phyloP scores from a whole-genome alignment of 1,284 basidiomycete species.

The Cutaneotrichosporon sp. region DNA sequence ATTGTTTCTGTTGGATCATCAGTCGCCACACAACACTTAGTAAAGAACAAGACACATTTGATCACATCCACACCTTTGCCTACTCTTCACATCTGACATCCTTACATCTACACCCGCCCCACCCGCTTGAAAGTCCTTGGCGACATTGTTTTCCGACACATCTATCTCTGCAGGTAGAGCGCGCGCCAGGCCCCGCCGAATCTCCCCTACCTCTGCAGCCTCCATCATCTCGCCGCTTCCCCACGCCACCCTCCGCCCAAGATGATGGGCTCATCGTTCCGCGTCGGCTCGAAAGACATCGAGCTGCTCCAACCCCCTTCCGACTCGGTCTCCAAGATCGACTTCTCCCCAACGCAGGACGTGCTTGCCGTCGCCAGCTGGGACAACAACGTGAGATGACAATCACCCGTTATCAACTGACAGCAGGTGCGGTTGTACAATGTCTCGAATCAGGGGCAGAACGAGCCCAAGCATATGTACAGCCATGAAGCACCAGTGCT shows the following conservation, averaged over 20 bases:
- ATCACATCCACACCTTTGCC: background rate
- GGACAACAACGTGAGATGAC: conserved; percentile 66
- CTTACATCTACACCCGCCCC: background rate
- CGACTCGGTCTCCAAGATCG: conserved; percentile 70
- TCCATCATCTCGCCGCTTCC: background rate
- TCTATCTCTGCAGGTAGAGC: background rate
- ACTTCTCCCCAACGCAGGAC: conserved; percentile 66
- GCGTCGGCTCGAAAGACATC: conserved; percentile 60
- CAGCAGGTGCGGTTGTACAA: conserved; percentile 60
- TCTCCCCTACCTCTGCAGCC: background rate
- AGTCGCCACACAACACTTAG: background rate
- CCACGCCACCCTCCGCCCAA: conserved; percentile 1
- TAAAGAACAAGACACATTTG: background rate
- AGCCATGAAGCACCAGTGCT: conserved; percentile 78
- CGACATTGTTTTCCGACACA: background rate
- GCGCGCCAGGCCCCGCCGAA: background rate
- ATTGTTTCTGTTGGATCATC: conserved; percentile 1
- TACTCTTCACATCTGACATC: background rate
- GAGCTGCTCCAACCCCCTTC: conserved; percentile 70
- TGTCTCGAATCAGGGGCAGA: conserved; percentile 57
- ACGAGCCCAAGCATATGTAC: conserved; percentile 77
- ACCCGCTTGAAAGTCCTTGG: background rate
- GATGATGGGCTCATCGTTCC: conserved; percentile 23
- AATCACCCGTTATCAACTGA: conserved; percentile 5
- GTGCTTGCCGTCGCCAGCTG: conserved; percentile 73